phyloP scores from a whole-genome alignment of 768 basidiomycete species.

The Amanita muscaria region DNA sequence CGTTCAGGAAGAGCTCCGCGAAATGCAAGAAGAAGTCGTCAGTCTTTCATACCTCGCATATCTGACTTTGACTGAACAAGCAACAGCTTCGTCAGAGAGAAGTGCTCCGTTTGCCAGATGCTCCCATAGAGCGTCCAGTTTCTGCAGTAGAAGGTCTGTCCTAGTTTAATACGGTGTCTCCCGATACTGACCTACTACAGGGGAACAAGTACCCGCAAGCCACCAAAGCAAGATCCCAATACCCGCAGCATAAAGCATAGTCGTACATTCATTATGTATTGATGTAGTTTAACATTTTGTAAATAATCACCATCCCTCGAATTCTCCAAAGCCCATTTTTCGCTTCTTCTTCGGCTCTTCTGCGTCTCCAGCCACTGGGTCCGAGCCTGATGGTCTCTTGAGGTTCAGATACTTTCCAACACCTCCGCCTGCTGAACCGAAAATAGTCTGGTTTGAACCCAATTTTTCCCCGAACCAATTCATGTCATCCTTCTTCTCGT shows the following conservation, averaged over 20 bases:
- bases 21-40: slow-evolving; percentile 59
- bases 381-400: slow-evolving; percentile 35
- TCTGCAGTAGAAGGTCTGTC: slow-evolving; percentile 23
- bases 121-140: slow-evolving; percentile 38
- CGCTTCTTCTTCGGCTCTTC: slow-evolving; percentile 70
- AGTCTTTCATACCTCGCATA: slow-evolving; percentile 16
- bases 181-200: not conserved
- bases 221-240: slow-evolving; percentile 1
- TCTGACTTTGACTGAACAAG: slow-evolving; percentile 6
- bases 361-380: slow-evolving; percentile 12
- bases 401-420: slow-evolving; percentile 76
- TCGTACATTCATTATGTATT: slow-evolving; percentile 1
- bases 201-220: not conserved
- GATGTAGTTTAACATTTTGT: slow-evolving; percentile 5
- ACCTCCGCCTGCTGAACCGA: slow-evolving; percentile 27
- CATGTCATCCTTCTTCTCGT: slow-evolving; percentile 57
- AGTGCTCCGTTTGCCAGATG: slow-evolving; percentile 41
- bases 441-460: slow-evolving; percentile 33
- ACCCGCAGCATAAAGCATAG: slow-evolving; percentile 3
- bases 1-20: slow-evolving; percentile 74
- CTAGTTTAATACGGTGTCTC: not conserved
- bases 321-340: slow-evolving; percentile 85
- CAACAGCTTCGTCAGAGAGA: slow-evolving; percentile 22
- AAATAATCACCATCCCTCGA: slow-evolving; percentile 60
- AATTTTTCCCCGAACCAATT: slow-evolving; percentile 92